Conservation (phyloP, 768 basidiomycete genomes). For the Collybiopsis confluens region DNA sequence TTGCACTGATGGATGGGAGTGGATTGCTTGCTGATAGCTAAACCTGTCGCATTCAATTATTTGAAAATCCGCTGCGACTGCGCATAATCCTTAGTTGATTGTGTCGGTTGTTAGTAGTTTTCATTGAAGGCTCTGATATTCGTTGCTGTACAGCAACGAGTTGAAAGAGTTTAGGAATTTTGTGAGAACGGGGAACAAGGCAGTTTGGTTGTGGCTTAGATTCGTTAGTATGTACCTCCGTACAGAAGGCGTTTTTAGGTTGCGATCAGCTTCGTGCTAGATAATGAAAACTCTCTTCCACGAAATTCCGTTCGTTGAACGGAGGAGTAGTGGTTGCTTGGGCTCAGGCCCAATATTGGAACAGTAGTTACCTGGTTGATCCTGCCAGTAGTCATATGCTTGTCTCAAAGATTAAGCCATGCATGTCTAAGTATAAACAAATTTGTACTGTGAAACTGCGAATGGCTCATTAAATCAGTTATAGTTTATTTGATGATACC, state of each 20-base stretch:
- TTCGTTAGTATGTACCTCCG: background rate
- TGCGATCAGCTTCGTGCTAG: background rate
- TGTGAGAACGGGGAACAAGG: conserved; percentile 7
- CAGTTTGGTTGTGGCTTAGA: background rate
- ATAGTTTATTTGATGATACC: conserved; percentile 76
- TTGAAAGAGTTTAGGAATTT: background rate
- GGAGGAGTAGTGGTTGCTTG: background rate
- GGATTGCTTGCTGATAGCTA: conserved; percentile 39
- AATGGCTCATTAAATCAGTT: conserved; percentile 84
- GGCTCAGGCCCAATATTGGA: conserved; percentile 11
- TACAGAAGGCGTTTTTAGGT: background rate
- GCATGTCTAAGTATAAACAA: too few species aligned
- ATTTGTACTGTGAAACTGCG: conserved; percentile 75
- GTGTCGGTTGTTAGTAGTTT: conserved; percentile 33
- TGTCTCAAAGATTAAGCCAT: conserved; percentile 83
- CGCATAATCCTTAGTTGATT: conserved; percentile 16
- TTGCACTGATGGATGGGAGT: conserved; percentile 28
- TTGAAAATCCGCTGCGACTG: conserved; percentile 31
- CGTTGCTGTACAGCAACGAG: conserved; percentile 19
- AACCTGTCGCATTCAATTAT: conserved; percentile 31
- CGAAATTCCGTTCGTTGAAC: background rate
- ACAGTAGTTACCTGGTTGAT: conserved; percentile 79
- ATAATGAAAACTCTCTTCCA: conserved; percentile 1
- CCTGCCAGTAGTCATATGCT: conserved; percentile 83
- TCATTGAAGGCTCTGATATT: conserved; percentile 30